phyloP scores from a whole-genome alignment of 192 early-diverging fungal species.

The Phlyctochytrium bullatum region DNA sequence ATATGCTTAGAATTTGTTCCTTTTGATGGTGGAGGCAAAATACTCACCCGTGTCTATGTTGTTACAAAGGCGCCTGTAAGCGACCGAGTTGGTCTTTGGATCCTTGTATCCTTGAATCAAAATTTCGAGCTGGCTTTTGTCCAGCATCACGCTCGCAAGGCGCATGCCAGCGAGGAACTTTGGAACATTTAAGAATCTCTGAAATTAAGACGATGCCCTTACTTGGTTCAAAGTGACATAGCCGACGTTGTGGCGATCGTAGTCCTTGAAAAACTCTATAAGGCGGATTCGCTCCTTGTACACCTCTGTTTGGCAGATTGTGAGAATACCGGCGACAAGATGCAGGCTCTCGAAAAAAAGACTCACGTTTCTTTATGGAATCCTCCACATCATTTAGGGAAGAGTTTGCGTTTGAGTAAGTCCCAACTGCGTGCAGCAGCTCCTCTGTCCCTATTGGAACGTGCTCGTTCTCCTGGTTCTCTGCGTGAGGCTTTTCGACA shows the following conservation, averaged over 20 bases:
- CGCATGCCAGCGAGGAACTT: constrained; percentile 48
- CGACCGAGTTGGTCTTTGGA: constrained; percentile 8
- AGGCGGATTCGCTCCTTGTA: constrained; percentile 53
- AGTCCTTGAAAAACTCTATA: constrained; percentile 56
- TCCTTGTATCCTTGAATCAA: constrained; percentile 36
- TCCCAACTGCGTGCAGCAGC: constrained; percentile 34
- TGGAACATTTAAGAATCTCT: too few species aligned
- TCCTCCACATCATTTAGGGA: constrained; percentile 40
- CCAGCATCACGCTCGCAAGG: constrained; percentile 30
- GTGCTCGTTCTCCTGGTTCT: constrained; percentile 29
- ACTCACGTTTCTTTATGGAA: constrained; percentile 45
- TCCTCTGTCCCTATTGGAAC: constrained; percentile 57
- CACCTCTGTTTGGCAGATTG: constrained; percentile 34
- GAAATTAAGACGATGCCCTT: neutral
- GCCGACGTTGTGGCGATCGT: constrained; percentile 55
- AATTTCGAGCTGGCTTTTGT: constrained; percentile 31
- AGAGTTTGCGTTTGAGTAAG: constrained; percentile 12
- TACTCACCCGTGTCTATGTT: constrained; percentile 42
- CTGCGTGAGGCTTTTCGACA: constrained; percentile 18
- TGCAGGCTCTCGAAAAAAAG: constrained; percentile 11
- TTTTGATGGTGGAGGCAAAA: neutral
- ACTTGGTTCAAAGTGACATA: constrained; percentile 46
- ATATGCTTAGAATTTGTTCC: neutral
- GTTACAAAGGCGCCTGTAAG: constrained; percentile 45
- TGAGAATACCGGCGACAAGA: neutral